A percentile compares a stretch with the other conserved stretches of the same genome.
phyloP scores from a whole-genome alignment of 2,329 filamentous ascomycete species.

The Ceratocystis variospora region DNA sequence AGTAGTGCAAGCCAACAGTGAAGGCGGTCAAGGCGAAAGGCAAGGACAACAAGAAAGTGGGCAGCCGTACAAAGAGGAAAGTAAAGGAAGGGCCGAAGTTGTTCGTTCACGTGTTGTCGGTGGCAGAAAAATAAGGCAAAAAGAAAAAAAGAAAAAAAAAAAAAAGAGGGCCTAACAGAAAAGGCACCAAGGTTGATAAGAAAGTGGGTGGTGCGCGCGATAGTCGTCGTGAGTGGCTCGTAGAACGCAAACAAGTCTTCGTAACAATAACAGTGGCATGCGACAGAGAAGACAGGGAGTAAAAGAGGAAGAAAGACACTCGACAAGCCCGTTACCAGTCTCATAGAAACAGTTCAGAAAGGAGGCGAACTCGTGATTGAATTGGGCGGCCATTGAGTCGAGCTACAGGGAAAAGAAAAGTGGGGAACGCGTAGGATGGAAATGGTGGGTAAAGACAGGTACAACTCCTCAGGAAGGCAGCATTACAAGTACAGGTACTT shows the following conservation, averaged over 20 bases:
- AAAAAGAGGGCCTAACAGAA: conserved; percentile 5
- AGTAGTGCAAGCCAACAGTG: not conserved
- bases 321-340: not conserved
- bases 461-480: not conserved
- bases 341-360: not conserved
- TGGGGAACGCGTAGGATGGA: not conserved
- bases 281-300: not conserved
- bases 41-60: not conserved
- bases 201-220: not conserved
- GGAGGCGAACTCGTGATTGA: conserved; percentile 6
- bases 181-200: no score
- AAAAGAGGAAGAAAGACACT: not conserved
- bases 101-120: not conserved
- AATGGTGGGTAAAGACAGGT: not conserved
- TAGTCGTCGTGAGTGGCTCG: not conserved
- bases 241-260: not conserved
- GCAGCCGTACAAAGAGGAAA: not conserved
- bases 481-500: not conserved
- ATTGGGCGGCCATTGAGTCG: not conserved
- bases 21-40: not conserved
- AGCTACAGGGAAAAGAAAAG: not conserved
- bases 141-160: not conserved
- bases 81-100: not conserved
- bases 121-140: not conserved
- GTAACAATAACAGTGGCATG: not conserved